Conservation (phyloP, 345 rosid species). For the Firmiana major region DNA sequence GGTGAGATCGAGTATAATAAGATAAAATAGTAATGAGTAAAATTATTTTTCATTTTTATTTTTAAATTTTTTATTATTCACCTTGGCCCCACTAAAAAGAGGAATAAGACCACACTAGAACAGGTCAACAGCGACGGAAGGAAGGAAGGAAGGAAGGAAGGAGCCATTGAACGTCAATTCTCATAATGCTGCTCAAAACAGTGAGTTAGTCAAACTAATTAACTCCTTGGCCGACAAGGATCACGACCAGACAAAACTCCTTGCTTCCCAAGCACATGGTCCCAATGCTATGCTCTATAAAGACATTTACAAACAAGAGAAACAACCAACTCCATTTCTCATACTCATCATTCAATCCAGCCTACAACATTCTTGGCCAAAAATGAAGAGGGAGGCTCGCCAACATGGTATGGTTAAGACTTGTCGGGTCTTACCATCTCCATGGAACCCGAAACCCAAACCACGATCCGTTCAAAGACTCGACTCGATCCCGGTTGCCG, state of each 20-base stretch:
- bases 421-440: slow-evolving; percentile 41
- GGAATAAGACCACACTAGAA: too few relatives aligned
- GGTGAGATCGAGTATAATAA: too few relatives aligned
- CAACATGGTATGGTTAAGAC: slow-evolving; percentile 70
- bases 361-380: slow-evolving; percentile 4
- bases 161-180: not conserved
- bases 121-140: not conserved
- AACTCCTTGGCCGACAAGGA: slow-evolving; percentile 26
- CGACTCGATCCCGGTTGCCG: slow-evolving; percentile 38
- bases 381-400: slow-evolving; percentile 69
- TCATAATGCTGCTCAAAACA: not conserved
- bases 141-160: not conserved
- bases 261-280: slow-evolving; percentile 27
- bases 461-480: slow-evolving; percentile 29
- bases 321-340: not conserved
- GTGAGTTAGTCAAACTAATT: not conserved
- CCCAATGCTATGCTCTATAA: not conserved
- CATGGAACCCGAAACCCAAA: slow-evolving; percentile 36
- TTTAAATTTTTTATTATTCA: too few relatives aligned
- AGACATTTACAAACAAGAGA: not conserved
- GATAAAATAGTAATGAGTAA: too few relatives aligned
- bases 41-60: too few relatives aligned
- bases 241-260: slow-evolving; percentile 13
- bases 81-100: too few relatives aligned
- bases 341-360: not conserved